phyloP scores from a whole-genome alignment of 352 stramenopile species.

The Aphanomyces euteiches region DNA sequence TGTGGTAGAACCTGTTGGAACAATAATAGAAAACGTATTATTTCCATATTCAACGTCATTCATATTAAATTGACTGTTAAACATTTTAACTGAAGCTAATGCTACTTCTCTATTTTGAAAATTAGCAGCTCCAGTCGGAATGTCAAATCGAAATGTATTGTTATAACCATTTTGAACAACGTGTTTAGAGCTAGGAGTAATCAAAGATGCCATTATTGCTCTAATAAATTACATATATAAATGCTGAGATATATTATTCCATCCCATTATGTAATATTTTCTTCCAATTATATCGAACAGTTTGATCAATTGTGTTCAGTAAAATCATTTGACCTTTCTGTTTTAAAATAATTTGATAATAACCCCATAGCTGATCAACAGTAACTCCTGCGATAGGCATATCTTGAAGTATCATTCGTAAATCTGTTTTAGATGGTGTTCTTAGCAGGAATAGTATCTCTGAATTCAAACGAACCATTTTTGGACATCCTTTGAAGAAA shows the following conservation, averaged over 20 bases:
- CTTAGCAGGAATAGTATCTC: background rate
- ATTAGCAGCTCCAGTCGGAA: background rate
- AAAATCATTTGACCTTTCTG: background rate
- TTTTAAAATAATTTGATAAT: background rate
- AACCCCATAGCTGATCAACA: background rate
- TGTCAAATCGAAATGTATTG: background rate
- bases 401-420: background rate
- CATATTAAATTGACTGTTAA: background rate
- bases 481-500: background rate
- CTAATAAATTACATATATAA: background rate
- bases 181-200: background rate
- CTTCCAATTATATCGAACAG: background rate
- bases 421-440: background rate
- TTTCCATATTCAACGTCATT: background rate
- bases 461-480: constrained; percentile 1
- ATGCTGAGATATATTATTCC: too few species aligned
- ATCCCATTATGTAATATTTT: background rate
- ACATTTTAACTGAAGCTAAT: background rate
- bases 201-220: background rate
- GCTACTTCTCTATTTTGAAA: background rate
- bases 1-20: background rate
- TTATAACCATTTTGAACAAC: background rate
- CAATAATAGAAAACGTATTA: background rate
- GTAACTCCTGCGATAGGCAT: background rate
- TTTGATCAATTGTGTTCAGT: background rate